phyloP scores from a whole-genome alignment of 2,329 filamentous ascomycete species.

The Madurella mycetomatis region DNA sequence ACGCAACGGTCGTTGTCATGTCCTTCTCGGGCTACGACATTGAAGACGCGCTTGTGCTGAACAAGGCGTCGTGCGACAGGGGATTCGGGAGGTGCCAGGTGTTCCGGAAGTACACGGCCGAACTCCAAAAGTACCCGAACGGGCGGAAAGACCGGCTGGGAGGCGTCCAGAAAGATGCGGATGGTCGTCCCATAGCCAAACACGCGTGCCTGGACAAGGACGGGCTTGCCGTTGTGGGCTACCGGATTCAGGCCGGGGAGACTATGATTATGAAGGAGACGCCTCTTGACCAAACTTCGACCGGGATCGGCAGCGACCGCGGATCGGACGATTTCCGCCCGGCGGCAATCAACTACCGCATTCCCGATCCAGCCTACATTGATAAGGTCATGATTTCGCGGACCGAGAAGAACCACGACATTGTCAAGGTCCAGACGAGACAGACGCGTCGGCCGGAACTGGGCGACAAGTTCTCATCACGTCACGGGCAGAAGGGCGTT shows the following conservation, averaged over 20 bases:
- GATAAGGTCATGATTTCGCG: constrained; percentile 95
- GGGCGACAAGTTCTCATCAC: constrained; percentile 97
- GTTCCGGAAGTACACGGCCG: constrained; percentile 88
- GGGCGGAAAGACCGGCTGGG: constrained; percentile 64
- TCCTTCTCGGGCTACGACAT: constrained; percentile 99
- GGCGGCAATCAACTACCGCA: constrained; percentile 71
- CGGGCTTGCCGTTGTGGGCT: constrained; percentile 82
- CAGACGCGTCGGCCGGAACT: constrained; percentile 93
- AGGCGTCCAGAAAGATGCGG: constrained; percentile 58
- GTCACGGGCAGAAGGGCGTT: constrained; percentile 97
- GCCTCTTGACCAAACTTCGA: constrained; percentile 71
- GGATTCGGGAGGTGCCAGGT: constrained; percentile 97
- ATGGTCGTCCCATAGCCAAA: constrained; percentile 58
- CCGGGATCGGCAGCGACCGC: constrained; percentile 64
- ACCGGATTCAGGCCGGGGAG: constrained; percentile 71
- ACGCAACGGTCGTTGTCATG: constrained; percentile 97
- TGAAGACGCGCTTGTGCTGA: constrained; percentile 92
- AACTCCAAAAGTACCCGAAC: constrained; percentile 85
- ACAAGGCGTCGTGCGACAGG: constrained; percentile 91
- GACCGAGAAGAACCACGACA: constrained; percentile 77
- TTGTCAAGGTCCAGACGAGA: constrained; percentile 93
- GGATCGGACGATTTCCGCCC: constrained; percentile 62
- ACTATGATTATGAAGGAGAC: constrained; percentile 87
- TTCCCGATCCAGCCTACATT: constrained; percentile 80
- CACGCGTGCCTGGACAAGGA: constrained; percentile 75